Base-by-base conservation (phyloP, 257 asterid species). In the Linderniella brevidens region DNA sequence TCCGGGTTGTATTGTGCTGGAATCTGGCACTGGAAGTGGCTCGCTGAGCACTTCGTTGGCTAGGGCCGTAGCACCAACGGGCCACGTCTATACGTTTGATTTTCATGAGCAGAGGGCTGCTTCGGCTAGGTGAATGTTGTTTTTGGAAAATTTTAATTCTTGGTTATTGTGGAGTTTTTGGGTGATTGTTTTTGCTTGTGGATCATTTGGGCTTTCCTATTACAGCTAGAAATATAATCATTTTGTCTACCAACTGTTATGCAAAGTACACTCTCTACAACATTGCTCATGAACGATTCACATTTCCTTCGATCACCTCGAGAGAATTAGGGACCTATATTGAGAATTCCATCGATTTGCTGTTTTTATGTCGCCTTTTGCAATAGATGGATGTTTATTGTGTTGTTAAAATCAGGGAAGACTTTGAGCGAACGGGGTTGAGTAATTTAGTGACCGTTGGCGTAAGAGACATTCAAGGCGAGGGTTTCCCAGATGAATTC, bases 1-100 rank as follows among this genome's bases (percentile, higher is more conserved):
- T 64, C 94, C 99, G 8, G 96, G 96, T 19, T 90, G 88, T 29
- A 59, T 81, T 54, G 96, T 90, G 64, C 92, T 90, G 17, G 99
- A 90, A 60, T 85, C 96, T 0, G 99, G 99, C 15, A 90, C 96
- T 0, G 96, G 99, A 17, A 90, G 99, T 70, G 99, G 99, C 49
- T 90, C 96, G 11, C 60, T 90, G 68, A 48, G 83, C 8, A 75
- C 94, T 8, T 90, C 99, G 11, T 90, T 90, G 57, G 99, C 96
- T 1, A 74, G 93, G 52, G 92, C 93, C 12, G 72, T 85, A 38
- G 92, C 93, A 0, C 94, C 96, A 3, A 61, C 59, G 2, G 99
- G 96, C 4, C 96, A 69, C 49, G 88, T 90, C 35, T 71, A 76
- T 54, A 85, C 99, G 13, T 90, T 90, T 59, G 99, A 90, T 71